Conservation (phyloP, 805 yeast genomes). For the Saccharomyces kudriavzevii region DNA sequence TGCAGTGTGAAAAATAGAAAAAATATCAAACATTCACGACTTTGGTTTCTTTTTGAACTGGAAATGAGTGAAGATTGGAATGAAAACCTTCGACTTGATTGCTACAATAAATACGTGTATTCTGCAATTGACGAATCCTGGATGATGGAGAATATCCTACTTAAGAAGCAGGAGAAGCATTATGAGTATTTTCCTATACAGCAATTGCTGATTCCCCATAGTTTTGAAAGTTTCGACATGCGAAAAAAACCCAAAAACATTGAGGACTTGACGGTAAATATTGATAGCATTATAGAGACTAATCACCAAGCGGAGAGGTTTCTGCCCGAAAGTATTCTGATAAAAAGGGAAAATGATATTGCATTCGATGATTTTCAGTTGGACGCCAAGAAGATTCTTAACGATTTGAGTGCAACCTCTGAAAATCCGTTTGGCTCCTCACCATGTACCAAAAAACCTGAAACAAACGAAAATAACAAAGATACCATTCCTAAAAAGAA, state of each 20-base stretch:
- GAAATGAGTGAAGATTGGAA: slow-evolving; percentile 21
- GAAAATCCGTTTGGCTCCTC: neutral
- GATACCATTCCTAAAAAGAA: neutral
- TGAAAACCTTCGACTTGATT: slow-evolving; percentile 23
- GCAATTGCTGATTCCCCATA: slow-evolving; percentile 9
- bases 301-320: neutral
- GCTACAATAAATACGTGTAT: slow-evolving; percentile 24
- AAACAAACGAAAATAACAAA: neutral
- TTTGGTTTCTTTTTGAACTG: slow-evolving; percentile 29
- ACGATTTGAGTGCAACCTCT: slow-evolving; percentile 1
- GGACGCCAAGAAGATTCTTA: slow-evolving; percentile 8
- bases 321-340: slow-evolving; percentile 7
- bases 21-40: slow-evolving; percentile 8
- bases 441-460: neutral
- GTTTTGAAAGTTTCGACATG: neutral
- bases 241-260: neutral
- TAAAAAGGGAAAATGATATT: slow-evolving; percentile 12
- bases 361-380: slow-evolving; percentile 15
- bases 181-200: slow-evolving; percentile 8
- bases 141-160: slow-evolving; percentile 12
- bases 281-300: slow-evolving; percentile 12
- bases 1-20: slow-evolving; percentile 13
- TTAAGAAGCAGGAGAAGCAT: slow-evolving; percentile 4
- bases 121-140: slow-evolving; percentile 15
- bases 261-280: slow-evolving; percentile 6